These are phyloP conservation scores for Mortierella sp. DNA, from an alignment of 371 early-diverging fungal species.

Conservation along the genomic window DNA sequence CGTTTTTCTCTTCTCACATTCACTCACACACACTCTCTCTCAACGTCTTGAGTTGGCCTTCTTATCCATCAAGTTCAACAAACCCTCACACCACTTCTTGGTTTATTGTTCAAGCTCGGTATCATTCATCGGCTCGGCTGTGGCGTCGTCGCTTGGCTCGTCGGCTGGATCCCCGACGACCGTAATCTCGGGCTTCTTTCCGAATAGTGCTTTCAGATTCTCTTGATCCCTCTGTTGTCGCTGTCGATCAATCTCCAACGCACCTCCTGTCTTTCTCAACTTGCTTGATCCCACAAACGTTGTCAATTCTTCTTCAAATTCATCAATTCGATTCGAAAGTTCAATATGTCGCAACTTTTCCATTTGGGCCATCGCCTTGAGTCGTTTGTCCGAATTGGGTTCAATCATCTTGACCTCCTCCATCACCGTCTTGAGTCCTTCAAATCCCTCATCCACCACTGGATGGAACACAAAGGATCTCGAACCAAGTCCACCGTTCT, in stretches of 20 bases:
- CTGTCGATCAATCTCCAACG: conserved; percentile 72
- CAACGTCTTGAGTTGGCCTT: too few species aligned
- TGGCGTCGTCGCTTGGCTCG: too few species aligned
- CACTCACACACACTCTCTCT: too few species aligned
- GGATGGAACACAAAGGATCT: conserved; percentile 61
- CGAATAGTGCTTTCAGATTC: conserved; percentile 69
- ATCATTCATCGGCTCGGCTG: too few species aligned
- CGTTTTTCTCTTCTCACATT: background rate
- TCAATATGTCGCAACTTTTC: conserved; percentile 74
- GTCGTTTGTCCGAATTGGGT: conserved; percentile 70
- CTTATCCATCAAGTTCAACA: too few species aligned
- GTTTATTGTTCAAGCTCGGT: too few species aligned
- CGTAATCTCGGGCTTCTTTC: conserved; percentile 9
- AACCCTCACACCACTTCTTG: background rate
- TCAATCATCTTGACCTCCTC: conserved; percentile 75
- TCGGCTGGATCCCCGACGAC: too few species aligned
- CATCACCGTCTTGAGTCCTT: conserved; percentile 70
- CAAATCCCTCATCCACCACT: conserved; percentile 70
- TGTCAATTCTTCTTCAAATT: conserved; percentile 77
- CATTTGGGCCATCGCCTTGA: conserved; percentile 75
- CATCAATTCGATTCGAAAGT: conserved; percentile 70
- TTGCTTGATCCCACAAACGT: conserved; percentile 71
- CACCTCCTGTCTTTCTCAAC: conserved; percentile 77
- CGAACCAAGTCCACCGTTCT: conserved; percentile 32
- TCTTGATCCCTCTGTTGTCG: conserved; percentile 70